These are phyloP conservation scores for Ascochyta pisi DNA, from an alignment of 2,329 filamentous ascomycete genomes.

Conservation along the genomic window DNA sequence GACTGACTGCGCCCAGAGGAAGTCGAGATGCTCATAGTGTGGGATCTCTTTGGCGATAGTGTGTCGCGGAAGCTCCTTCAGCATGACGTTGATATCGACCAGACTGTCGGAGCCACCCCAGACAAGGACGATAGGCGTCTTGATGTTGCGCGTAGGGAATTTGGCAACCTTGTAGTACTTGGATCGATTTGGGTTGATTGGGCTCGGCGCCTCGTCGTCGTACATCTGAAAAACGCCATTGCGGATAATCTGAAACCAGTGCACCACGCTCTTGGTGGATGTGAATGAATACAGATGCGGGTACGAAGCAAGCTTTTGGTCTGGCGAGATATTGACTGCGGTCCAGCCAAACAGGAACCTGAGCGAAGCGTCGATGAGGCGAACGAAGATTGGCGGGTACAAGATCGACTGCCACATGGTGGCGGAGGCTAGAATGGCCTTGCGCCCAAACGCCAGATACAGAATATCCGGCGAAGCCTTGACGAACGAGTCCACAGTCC, in stretches of 20 bases:
- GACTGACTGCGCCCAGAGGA: slow-evolving; percentile 90
- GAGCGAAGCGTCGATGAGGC: slow-evolving; percentile 82
- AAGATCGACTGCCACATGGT: slow-evolving; percentile 98
- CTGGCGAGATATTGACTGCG: slow-evolving; percentile 79
- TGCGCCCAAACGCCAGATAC: slow-evolving; percentile 89
- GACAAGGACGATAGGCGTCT: slow-evolving; percentile 89
- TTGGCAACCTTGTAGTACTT: slow-evolving; percentile 96
- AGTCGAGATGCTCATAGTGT: slow-evolving; percentile 96
- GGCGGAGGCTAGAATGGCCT: slow-evolving; percentile 88
- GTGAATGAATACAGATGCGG: slow-evolving; percentile 96
- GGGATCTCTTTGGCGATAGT: slow-evolving; percentile 86
- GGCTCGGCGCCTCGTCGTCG: slow-evolving; percentile 88
- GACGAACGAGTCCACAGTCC: slow-evolving; percentile 88
- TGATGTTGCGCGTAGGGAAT: slow-evolving; percentile 96
- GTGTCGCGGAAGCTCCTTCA: slow-evolving; percentile 82
- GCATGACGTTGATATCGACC: slow-evolving; percentile 92
- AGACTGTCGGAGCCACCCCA: slow-evolving; percentile 94
- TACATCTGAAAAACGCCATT: slow-evolving; percentile 98
- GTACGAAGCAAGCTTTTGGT: slow-evolving; percentile 94
- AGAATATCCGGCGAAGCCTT: slow-evolving; percentile 93
- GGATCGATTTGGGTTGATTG: slow-evolving; percentile 71
- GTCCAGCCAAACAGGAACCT: slow-evolving; percentile 90
- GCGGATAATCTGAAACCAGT: slow-evolving; percentile 99
- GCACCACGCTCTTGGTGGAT: slow-evolving; percentile 94
- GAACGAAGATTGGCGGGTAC: slow-evolving; percentile 92